phyloP scores from a whole-genome alignment of 2,329 filamentous ascomycete species.

The Hymenoscyphus scutula region DNA sequence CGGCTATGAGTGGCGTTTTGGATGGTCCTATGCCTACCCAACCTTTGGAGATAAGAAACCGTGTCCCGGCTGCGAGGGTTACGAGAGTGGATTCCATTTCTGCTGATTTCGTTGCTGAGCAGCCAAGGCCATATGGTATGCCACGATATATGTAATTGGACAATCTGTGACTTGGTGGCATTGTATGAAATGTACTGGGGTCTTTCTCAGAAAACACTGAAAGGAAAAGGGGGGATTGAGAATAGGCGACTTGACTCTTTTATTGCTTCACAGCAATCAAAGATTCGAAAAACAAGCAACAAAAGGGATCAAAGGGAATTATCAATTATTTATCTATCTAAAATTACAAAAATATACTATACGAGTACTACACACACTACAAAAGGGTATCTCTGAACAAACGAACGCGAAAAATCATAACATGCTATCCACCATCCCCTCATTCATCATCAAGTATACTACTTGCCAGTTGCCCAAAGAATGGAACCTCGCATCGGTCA shows the following conservation, averaged over 20 bases:
- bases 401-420: too few relatives aligned
- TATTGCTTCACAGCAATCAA: too few relatives aligned
- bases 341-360: too few relatives aligned
- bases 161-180: neutral
- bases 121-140: neutral
- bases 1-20: constrained; percentile 19
- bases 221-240: too few relatives aligned
- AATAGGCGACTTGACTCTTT: too few relatives aligned
- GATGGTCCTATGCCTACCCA: constrained; percentile 13
- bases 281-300: too few relatives aligned
- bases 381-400: too few relatives aligned
- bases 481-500: constrained; percentile 66
- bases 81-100: neutral
- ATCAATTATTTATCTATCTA: too few relatives aligned
- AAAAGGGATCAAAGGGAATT: too few relatives aligned
- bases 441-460: constrained; percentile 85
- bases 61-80: neutral
- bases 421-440: neutral
- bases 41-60: constrained; percentile 12
- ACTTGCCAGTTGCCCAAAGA: constrained; percentile 82
- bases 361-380: too few relatives aligned
- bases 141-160: constrained; percentile 6
- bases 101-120: neutral
- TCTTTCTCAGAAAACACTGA: neutral
- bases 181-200: neutral